Evolutionary conservation across 371 early-diverging fungal species (phyloP).

Genomic region (Blakeslea trispora): DNA sequence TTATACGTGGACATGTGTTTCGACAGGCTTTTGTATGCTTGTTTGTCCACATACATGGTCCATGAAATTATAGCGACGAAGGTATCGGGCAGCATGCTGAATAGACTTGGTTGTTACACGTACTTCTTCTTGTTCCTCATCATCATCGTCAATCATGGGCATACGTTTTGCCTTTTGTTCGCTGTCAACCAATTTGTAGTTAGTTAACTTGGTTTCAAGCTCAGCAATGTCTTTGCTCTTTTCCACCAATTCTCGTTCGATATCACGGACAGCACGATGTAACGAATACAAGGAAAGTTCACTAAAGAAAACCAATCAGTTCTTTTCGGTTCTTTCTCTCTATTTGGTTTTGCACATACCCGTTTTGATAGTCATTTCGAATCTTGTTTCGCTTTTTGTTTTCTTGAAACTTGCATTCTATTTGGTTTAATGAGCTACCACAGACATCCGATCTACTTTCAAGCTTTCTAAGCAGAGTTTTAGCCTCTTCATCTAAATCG

Average conservation of each 20-base stretch:
- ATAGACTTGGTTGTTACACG: conserved; percentile 2
- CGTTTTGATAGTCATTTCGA: conserved; percentile 9
- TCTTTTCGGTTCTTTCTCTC: too few relatives aligned
- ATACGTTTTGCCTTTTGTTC: conserved; percentile 8
- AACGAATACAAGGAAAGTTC: conserved; percentile 30
- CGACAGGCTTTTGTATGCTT: conserved; percentile 8
- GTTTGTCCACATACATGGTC: conserved; percentile 15
- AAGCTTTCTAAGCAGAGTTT: neutral
- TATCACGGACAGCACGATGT: conserved; percentile 32
- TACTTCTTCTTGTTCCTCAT: conserved; percentile 17
- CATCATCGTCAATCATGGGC: conserved; percentile 14
- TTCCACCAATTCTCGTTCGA: conserved; percentile 24
- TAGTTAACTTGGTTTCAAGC: conserved; percentile 25
- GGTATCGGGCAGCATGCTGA: conserved; percentile 18
- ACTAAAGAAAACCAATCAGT: conserved; percentile 10
- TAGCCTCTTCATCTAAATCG: conserved; percentile 20
- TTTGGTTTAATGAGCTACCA: neutral
- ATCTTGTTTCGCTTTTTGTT: conserved; percentile 15
- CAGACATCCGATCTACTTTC: neutral
- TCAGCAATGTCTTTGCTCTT: conserved; percentile 23
- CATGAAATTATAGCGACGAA: conserved; percentile 24
- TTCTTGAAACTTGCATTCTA: conserved; percentile 22
- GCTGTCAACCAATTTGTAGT: conserved; percentile 7
- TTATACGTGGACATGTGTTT: neutral
- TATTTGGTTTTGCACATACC: conserved; percentile 22